Percentiles rank a stretch among this genome's conserved stretches.
Evolutionary conservation across 2,329 filamentous ascomycete species (phyloP).

Genomic region (Ilyonectria robusta): DNA sequence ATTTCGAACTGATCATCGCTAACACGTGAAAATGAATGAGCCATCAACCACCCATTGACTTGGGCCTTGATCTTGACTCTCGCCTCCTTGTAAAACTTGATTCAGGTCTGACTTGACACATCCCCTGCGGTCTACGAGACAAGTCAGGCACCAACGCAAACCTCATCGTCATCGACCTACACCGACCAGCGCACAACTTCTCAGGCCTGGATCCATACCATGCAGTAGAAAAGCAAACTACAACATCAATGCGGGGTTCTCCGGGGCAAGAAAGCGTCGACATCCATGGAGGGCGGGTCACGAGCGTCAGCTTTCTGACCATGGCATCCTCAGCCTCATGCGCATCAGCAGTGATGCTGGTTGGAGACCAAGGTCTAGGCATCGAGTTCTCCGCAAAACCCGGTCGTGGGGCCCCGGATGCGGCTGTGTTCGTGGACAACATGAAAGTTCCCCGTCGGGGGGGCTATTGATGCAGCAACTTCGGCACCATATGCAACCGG

Average conservation of each 20-base stretch:
- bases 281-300: slow-evolving; percentile 22
- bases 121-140: background rate
- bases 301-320: slow-evolving; percentile 26
- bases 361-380: slow-evolving; percentile 15
- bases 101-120: background rate
- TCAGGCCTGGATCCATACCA: slow-evolving; percentile 17
- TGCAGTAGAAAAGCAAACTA: slow-evolving; percentile 8
- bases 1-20: background rate
- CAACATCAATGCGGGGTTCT: slow-evolving; percentile 25
- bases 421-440: slow-evolving; percentile 20
- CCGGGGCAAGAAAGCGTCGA: slow-evolving; percentile 9
- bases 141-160: slow-evolving; percentile 28
- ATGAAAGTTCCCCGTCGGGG: slow-evolving; percentile 7
- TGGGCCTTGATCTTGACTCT: background rate
- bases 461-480: slow-evolving; percentile 9
- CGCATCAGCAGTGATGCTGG: slow-evolving; percentile 19
- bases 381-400: slow-evolving; percentile 17
- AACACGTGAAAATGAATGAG: background rate
- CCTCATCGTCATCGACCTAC: slow-evolving; percentile 10
- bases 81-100: background rate
- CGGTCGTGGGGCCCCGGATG: slow-evolving; percentile 19
- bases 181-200: slow-evolving; percentile 11
- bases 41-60: background rate
- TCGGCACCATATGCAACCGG: slow-evolving; percentile 18
- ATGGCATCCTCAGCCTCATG: slow-evolving; percentile 19